A percentile compares a stretch with the other conserved stretches of the same genome.
phyloP scores from a whole-genome alignment of 75 land plant species.

The Pinus tabuliformis region DNA sequence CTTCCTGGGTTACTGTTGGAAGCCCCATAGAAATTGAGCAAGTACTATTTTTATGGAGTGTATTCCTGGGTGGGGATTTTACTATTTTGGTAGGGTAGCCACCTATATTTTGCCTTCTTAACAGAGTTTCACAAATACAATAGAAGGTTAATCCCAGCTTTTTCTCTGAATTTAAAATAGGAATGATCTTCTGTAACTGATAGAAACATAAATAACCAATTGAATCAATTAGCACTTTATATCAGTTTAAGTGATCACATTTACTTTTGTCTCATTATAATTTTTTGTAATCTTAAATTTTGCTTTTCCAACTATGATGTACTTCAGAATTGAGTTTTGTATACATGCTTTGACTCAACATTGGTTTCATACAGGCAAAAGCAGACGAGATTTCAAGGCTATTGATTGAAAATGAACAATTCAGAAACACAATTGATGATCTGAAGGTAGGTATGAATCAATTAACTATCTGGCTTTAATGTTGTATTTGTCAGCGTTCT shows the following conservation, averaged over 20 bases:
- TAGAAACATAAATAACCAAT: too few relatives aligned
- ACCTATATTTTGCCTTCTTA: too few relatives aligned
- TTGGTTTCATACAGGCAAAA: slow-evolving; percentile 55
- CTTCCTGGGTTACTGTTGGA: too few relatives aligned
- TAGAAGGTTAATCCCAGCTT: not conserved
- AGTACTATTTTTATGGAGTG: too few relatives aligned
- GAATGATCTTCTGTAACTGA: not conserved
- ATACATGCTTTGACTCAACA: not conserved
- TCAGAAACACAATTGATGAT: slow-evolving; percentile 66
- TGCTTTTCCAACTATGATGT: not conserved
- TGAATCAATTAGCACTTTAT: too few relatives aligned
- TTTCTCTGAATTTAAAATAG: not conserved
- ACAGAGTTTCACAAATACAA: not conserved
- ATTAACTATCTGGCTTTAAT: not conserved
- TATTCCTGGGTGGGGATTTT: too few relatives aligned
- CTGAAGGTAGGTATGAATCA: slow-evolving; percentile 52
- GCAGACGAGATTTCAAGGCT: slow-evolving; percentile 94
- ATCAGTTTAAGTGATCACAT: too few relatives aligned
- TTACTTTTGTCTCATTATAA: not conserved
- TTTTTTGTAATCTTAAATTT: not conserved
- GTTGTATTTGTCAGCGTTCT: not conserved
- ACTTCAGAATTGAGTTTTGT: not conserved
- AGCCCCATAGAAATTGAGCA: too few relatives aligned
- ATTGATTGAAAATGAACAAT: slow-evolving; percentile 89
- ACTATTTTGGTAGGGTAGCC: too few relatives aligned